Base-by-base conservation (phyloP, 441 rosid genomes). In the Eutrema salsugineum region DNA sequence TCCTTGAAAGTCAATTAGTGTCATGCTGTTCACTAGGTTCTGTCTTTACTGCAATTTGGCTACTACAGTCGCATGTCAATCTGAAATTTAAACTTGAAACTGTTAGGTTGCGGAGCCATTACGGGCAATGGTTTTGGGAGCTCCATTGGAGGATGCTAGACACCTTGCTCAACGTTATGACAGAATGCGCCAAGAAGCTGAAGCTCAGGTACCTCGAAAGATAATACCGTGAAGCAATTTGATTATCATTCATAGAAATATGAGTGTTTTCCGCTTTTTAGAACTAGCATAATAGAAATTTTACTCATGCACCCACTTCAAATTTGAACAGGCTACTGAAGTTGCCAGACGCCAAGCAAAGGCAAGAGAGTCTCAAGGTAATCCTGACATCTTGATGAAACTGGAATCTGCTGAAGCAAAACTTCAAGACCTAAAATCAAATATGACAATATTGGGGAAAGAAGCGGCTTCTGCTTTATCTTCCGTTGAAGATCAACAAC, bases 161-260 rank as follows among this genome's bases (percentile, higher is more conserved):
- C 98, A 92, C 85, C 98, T 94, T 84, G 96, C 99, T 43, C 97
- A 92, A 70, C 93, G 94, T 16, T 94, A 90, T 79, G 96, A 94
- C 75, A 86, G 94, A 80, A 83, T 94, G 93, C 86, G 97, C 51
- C 96, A 91, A 76, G 97, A 94, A 81, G 89, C 96, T 66, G 97
- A 91, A 88, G 87, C 91, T 75, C 99, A 94, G 97, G 99, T 91
- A 83, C 68, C 20, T 6, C 16, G 17, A 57, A 60, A 62, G 39
- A 20, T 75, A 36, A 14, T 68, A 22, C 54, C 53, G 6, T 27
- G 63, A 67, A 66, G 43, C 39, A 20, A 15, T 47, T 39, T 71
- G 33, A 63, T 44, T 22, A 22, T 15, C 68, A 39, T 68, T 48
- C 9, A 11, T 3, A 35, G 19, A n/a, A 47, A 27, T 32, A 19